A percentile compares a stretch with the other conserved stretches of the same genome.
Evolutionary conservation across 768 basidiomycete species (phyloP).

Genomic region (Tulasnella sp.): DNA sequence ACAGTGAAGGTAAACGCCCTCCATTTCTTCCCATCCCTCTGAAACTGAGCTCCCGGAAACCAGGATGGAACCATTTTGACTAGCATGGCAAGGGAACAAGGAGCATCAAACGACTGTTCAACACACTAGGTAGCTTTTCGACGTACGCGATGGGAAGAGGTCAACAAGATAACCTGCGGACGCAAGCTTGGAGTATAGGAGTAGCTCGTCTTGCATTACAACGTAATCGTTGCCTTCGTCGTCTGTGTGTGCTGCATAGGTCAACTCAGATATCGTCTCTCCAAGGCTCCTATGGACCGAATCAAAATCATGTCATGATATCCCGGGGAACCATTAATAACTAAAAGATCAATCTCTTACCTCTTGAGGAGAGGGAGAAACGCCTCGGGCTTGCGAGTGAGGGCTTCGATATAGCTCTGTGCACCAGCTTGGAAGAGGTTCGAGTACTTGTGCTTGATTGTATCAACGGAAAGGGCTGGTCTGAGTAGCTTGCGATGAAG

Average conservation of each 20-base stretch:
- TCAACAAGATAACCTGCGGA: not conserved
- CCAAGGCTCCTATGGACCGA: not conserved
- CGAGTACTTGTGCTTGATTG: not conserved
- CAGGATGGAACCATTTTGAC: slow-evolving; percentile 13
- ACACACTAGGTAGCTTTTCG: not conserved
- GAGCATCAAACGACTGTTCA: not conserved
- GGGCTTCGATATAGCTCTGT: not conserved
- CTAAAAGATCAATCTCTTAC: not conserved
- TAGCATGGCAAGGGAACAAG: not conserved
- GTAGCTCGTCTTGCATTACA: not conserved
- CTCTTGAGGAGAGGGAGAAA: not conserved
- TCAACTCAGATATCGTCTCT: not conserved
- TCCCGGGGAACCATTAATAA: not conserved
- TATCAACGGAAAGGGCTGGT: not conserved
- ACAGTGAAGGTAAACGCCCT: not conserved
- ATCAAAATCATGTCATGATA: not conserved
- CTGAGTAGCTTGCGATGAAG: not conserved
- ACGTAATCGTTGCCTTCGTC: not conserved
- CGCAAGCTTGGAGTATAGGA: not conserved
- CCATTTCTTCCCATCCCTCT: not conserved
- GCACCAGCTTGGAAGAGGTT: not conserved
- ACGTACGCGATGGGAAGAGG: not conserved
- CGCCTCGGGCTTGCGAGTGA: not conserved
- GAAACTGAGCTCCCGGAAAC: slow-evolving; percentile 13
- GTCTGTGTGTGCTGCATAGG: not conserved